Conservation (phyloP, 2,329 filamentous ascomycete species). For the Chrysoporthe puriensis region DNA sequence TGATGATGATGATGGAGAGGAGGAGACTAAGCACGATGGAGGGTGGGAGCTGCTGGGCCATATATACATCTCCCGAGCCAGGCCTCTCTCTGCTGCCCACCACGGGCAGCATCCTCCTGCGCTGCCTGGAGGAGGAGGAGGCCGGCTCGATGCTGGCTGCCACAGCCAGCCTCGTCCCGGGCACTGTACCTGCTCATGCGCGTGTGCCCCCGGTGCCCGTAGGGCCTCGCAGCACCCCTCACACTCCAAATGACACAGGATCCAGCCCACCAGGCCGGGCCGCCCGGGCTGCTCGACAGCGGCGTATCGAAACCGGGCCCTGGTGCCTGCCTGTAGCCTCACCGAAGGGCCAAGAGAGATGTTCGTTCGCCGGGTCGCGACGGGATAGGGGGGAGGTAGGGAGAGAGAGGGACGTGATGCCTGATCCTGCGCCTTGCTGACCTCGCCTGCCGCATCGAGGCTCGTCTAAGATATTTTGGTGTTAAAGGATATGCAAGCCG, state of each 20-base stretch:
- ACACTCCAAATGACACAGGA: neutral
- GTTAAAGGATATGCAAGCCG: neutral
- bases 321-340: neutral
- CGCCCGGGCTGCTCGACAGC: neutral
- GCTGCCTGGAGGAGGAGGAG: neutral
- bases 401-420: neutral
- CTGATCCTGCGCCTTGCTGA: neutral
- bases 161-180: neutral
- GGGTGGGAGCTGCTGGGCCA: neutral
- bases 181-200: neutral
- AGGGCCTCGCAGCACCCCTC: too few relatives aligned
- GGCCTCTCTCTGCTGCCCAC: neutral
- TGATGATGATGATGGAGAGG: constrained; percentile 17
- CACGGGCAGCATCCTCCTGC: neutral
- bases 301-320: neutral
- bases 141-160: neutral
- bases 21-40: neutral
- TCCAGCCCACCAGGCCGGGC: neutral
- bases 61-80: constrained; percentile 5
- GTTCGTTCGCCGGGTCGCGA: too few relatives aligned
- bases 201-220: neutral
- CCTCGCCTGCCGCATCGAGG: neutral
- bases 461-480: neutral
- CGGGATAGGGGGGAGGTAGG: too few relatives aligned
- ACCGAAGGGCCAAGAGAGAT: too few relatives aligned